Conservation (phyloP, 1,284 basidiomycete genomes). For the Butyriboletus appendiculatus region DNA sequence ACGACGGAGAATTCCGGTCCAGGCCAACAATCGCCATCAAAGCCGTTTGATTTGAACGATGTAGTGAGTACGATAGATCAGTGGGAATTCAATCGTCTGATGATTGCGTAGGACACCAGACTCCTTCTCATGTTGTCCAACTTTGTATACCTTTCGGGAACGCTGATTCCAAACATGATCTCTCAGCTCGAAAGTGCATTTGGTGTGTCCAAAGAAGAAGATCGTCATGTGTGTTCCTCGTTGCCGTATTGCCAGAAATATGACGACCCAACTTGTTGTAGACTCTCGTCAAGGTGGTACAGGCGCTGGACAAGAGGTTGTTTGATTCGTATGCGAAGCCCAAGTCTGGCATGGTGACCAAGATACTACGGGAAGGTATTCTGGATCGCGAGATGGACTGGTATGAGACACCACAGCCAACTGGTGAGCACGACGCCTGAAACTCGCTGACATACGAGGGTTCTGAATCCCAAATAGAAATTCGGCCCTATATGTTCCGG, state of each 20-base stretch:
- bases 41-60: slow-evolving; percentile 52
- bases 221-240: slow-evolving; percentile 55
- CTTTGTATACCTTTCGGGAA: slow-evolving; percentile 73
- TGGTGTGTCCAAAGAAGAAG: slow-evolving; percentile 73
- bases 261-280: slow-evolving; percentile 32
- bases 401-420: slow-evolving; percentile 87
- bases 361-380: slow-evolving; percentile 79
- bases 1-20: slow-evolving; percentile 33
- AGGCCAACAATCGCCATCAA: slow-evolving; percentile 14
- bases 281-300: slow-evolving; percentile 77
- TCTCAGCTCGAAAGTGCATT: slow-evolving; percentile 81
- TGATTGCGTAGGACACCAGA: slow-evolving; percentile 69
- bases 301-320: slow-evolving; percentile 83
- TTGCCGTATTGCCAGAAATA: not conserved
- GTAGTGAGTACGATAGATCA: slow-evolving; percentile 45
- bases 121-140: slow-evolving; percentile 91
- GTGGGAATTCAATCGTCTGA: slow-evolving; percentile 4
- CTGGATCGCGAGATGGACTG: slow-evolving; percentile 84
- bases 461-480: slow-evolving; percentile 55
- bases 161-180: slow-evolving; percentile 79
- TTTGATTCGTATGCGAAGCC: slow-evolving; percentile 88
- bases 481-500: slow-evolving; percentile 94
- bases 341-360: slow-evolving; percentile 67
- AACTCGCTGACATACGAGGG: not conserved
- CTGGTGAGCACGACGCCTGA: slow-evolving; percentile 51